Conservation (phyloP, 2,329 filamentous ascomycete genomes). For the Monosporascus sp. region DNA sequence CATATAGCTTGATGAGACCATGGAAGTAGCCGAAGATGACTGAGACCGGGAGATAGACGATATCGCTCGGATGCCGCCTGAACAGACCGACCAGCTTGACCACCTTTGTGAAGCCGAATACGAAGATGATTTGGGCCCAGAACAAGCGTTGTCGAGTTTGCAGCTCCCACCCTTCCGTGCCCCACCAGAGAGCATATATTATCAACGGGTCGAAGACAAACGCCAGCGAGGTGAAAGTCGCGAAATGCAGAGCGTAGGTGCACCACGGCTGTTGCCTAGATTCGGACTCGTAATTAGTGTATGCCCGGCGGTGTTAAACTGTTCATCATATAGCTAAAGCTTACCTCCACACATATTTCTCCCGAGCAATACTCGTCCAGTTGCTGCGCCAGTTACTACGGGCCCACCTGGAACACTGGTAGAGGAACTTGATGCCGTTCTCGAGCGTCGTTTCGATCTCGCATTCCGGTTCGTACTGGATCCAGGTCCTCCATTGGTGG, state of each 20-base stretch:
- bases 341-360: constrained; percentile 83
- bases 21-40: constrained; percentile 91
- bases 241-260: constrained; percentile 86
- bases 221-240: constrained; percentile 85
- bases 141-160: constrained; percentile 49
- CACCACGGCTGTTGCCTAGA: constrained; percentile 84
- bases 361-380: constrained; percentile 79
- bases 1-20: constrained; percentile 86
- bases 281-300: constrained; percentile 10
- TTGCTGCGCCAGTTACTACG: constrained; percentile 98
- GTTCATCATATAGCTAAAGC: constrained; percentile 23
- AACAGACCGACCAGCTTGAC: constrained; percentile 88
- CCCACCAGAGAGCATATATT: constrained; percentile 63
- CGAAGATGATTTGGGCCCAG: constrained; percentile 63
- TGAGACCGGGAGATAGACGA: constrained; percentile 76
- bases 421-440: constrained; percentile 81
- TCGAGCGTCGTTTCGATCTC: constrained; percentile 92
- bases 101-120: constrained; percentile 78
- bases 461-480: constrained; percentile 88
- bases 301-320: too few species aligned
- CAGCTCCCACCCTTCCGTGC: constrained; percentile 55
- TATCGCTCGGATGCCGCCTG: constrained; percentile 73
- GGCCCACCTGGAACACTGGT: constrained; percentile 91
- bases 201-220: constrained; percentile 72
- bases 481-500: constrained; percentile 88